These are phyloP conservation scores for Chlorociboria aeruginascens DNA, from an alignment of 495 filamentous ascomycete species.

Conservation along the genomic window DNA sequence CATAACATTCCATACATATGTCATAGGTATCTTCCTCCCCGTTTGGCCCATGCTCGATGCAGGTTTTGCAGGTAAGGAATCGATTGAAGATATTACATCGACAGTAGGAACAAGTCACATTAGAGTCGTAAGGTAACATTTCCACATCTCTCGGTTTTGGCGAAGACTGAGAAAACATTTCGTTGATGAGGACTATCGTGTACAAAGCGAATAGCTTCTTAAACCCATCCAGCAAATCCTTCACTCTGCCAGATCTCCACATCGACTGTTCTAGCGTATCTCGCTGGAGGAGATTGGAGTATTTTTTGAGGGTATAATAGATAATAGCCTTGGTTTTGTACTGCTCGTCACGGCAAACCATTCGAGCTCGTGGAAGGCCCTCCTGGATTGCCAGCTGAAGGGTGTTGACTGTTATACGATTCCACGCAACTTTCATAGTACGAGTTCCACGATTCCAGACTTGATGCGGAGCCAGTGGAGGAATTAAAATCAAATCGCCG, in stretches of 20 bases:
- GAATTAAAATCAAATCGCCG: constrained; percentile 93
- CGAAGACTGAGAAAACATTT: constrained; percentile 59
- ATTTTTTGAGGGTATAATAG: constrained; percentile 70
- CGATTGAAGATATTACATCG: constrained; percentile 95
- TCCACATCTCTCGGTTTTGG: constrained; percentile 54
- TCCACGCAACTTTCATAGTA: constrained; percentile 97
- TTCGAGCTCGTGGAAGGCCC: constrained; percentile 71
- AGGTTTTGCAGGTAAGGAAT: constrained; percentile 81
- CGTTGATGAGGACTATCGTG: constrained; percentile 65
- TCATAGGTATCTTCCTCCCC: constrained; percentile 76
- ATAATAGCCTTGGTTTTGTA: constrained; percentile 98
- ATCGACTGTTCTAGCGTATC: constrained; percentile 23
- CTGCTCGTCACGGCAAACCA: constrained; percentile 96
- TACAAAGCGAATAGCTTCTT: constrained; percentile 63
- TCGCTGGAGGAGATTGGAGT: constrained; percentile 50
- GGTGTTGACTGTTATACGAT: constrained; percentile 87
- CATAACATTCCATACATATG: constrained; percentile 93
- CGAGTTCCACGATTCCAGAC: constrained; percentile 95
- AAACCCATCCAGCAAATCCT: constrained; percentile 66
- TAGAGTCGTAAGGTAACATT: constrained; percentile 66
- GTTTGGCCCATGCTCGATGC: constrained; percentile 39
- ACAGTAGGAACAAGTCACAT: constrained; percentile 91
- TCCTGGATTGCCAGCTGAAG: constrained; percentile 74
- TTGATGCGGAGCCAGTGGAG: constrained; percentile 93
- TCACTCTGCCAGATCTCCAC: constrained; percentile 42